Base-by-base conservation (phyloP, 2,329 filamentous ascomycete genomes). In the Peltaster fructicola region DNA sequence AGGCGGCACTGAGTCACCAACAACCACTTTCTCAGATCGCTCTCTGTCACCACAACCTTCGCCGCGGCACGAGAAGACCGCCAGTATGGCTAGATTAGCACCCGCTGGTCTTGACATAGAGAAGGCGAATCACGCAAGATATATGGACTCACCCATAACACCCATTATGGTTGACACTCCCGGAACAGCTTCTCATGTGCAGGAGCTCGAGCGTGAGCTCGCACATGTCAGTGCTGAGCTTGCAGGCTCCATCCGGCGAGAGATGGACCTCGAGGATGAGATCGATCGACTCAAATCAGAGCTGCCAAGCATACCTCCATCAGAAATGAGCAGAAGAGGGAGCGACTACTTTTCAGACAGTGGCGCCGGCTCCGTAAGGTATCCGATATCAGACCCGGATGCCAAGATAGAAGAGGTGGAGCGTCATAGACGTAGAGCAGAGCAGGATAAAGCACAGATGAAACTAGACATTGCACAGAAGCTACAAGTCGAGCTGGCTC, bases 271-370 rank as follows among this genome's bases (percentile, higher is more conserved):
- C 15, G 88, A 98, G 51, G 88, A 98, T 50, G 63, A 95, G 22
- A 73, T 95, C 1, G 88, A 98, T 37, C 65, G 77, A 30, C 57
- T 91, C 39, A 84, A 93, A 48, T 58, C 70, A n/a, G 82, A 93
- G 43, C 61, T 50, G 63, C 70, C 51, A 44, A 62, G 43, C 53
- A 61, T 50, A 45, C 31, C 39, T 10, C 58, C 38, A 41, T 32
- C 36, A 14, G 39, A 43, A n/a, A 45, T 63, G 14, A 72, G 67
- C 34, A 75, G 77, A 47, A 68, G 85, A 32, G 90, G 80, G 7
- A 95, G 88, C 53, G 88, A 98, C 53, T 95, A 98, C 55, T 98
- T 88, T 49, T 98, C 88, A 3, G 88, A 98, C 50, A 92, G 84
- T 5, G 88, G 88, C 15, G 75, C 80, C 30, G 85, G 81, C 49